Conservation (phyloP, 805 yeast genomes). For the Candida qinlingensis region DNA sequence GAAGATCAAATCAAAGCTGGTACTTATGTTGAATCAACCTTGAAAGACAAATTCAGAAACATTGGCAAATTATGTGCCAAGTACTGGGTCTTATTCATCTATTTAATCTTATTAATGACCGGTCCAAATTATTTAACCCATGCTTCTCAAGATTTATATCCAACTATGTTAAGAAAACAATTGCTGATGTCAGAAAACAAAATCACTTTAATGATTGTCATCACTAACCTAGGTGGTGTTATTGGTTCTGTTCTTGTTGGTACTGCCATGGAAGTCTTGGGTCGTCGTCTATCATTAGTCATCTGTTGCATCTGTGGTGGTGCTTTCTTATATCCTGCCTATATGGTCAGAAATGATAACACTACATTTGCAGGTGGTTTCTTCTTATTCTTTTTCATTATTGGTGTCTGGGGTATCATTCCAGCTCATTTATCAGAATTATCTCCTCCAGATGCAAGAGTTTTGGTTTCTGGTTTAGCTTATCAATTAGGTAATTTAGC, state of each 20-base stretch:
- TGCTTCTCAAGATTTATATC: conserved; percentile 71
- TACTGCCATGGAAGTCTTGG: conserved; percentile 51
- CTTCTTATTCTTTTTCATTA: conserved; percentile 58
- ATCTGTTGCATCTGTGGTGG: conserved; percentile 52
- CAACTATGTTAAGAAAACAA: conserved; percentile 56
- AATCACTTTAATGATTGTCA: conserved; percentile 54
- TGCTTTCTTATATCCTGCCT: conserved; percentile 58
- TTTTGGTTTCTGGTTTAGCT: conserved; percentile 55
- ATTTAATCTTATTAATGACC: conserved; percentile 56
- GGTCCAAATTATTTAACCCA: conserved; percentile 70
- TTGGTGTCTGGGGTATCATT: conserved; percentile 72
- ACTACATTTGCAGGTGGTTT: conserved; percentile 56
- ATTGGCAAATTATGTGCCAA: conserved; percentile 34
- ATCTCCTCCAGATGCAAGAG: conserved; percentile 59
- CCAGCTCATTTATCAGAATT: conserved; percentile 65
- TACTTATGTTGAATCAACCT: conserved; percentile 23
- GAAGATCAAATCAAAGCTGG: conserved; percentile 26
- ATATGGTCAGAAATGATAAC: conserved; percentile 30
- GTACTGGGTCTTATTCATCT: conserved; percentile 59
- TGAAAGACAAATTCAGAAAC: conserved; percentile 17
- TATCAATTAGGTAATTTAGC: conserved; percentile 74
- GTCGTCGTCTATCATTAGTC: conserved; percentile 55
- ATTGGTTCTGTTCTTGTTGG: conserved; percentile 57
- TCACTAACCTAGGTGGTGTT: conserved; percentile 64
- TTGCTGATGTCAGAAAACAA: conserved; percentile 40